phyloP scores from a whole-genome alignment of 2,329 filamentous ascomycete genomes.

The Grosmannia penicillata region DNA sequence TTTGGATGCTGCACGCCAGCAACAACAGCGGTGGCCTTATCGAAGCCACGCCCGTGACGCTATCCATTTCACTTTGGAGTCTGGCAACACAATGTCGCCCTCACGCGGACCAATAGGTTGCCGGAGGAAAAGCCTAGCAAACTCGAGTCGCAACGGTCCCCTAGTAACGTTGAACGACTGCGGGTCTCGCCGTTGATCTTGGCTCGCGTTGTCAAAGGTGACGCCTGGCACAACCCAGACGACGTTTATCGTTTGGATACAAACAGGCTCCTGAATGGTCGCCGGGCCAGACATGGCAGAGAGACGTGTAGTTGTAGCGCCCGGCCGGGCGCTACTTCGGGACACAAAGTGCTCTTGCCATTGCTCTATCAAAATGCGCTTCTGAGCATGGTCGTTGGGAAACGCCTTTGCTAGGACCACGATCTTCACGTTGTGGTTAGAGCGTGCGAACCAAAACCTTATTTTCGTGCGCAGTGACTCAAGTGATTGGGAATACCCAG shows the following conservation, averaged over 20 bases:
- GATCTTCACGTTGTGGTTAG: slow-evolving; percentile 1
- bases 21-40: too few species aligned
- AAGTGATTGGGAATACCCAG: neutral
- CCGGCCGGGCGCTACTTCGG: neutral
- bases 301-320: neutral
- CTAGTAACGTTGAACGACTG: neutral
- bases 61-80: too few species aligned
- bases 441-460: neutral
- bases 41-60: too few species aligned
- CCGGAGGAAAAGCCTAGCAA: neutral
- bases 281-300: neutral
- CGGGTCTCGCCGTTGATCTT: neutral
- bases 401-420: slow-evolving; percentile 2
- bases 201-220: neutral
- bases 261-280: neutral
- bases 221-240: neutral
- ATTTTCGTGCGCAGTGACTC: neutral
- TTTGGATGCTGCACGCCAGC: too few species aligned
- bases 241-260: neutral
- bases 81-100: neutral
- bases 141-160: neutral
- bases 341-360: neutral
- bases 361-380: slow-evolving; percentile 2
- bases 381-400: neutral
- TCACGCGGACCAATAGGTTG: neutral